A percentile compares a stretch with the other conserved stretches of the same genome.
Conservation (phyloP, 78 protist species). For the Dictyostelium capitatum region DNA sequence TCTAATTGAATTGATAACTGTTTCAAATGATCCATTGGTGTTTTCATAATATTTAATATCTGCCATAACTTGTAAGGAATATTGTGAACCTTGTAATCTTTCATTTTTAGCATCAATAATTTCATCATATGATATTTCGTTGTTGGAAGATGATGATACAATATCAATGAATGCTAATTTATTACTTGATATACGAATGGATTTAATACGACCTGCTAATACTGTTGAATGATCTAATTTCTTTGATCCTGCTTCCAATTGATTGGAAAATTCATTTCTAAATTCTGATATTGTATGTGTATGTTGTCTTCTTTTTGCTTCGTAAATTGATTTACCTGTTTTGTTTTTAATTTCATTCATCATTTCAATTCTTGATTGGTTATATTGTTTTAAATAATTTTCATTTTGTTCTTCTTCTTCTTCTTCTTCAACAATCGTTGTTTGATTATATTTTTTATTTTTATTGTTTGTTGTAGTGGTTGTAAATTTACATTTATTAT, state of each 20-base stretch:
- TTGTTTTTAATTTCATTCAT: conserved; percentile 14
- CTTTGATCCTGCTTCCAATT: conserved; percentile 22
- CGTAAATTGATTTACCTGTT: conserved; percentile 39
- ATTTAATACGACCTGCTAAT: conserved; percentile 83
- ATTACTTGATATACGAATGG: conserved; percentile 43
- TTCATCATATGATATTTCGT: conserved; percentile 31
- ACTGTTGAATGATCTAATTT: background rate
- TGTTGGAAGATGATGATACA: conserved; percentile 8
- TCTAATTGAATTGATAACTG: conserved; percentile 57
- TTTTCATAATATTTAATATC: conserved; percentile 51
- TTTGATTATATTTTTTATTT: background rate
- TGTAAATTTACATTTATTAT: too few species aligned
- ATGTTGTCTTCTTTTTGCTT: conserved; percentile 17
- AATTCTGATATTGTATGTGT: conserved; percentile 6
- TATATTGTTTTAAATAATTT: background rate
- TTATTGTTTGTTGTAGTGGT: background rate
- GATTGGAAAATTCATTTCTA: conserved; percentile 28
- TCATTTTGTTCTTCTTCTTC: background rate
- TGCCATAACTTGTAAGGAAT: conserved; percentile 93
- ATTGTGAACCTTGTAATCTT: conserved; percentile 79
- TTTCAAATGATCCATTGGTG: background rate
- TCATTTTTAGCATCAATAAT: conserved; percentile 26
- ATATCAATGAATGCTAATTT: conserved; percentile 71
- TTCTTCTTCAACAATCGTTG: background rate
- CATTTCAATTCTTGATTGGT: conserved; percentile 55